Evolutionary conservation across 1,139 yeast species (phyloP).

Genomic region (Diutina pseudorugosa): DNA sequence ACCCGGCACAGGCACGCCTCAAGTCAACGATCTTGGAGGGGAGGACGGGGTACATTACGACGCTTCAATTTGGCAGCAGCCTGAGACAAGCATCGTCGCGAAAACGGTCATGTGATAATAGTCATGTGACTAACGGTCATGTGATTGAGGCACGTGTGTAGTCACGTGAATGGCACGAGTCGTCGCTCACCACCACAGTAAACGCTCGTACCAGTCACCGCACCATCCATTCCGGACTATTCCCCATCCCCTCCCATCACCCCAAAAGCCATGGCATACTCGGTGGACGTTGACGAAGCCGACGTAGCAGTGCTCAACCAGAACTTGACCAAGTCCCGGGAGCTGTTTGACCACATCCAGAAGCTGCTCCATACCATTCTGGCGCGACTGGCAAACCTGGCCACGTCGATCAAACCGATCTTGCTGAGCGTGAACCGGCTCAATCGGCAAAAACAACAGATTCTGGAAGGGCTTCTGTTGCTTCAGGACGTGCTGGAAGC

Average conservation of each 20-base stretch:
- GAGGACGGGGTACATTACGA: not conserved
- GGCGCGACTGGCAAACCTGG: conserved; percentile 47
- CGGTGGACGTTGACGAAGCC: conserved; percentile 47
- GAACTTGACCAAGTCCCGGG: conserved; percentile 47
- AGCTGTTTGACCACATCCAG: conserved; percentile 44
- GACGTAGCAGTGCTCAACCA: conserved; percentile 77
- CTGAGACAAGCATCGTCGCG: not conserved
- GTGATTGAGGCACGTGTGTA: too few species aligned
- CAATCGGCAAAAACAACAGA: conserved; percentile 42
- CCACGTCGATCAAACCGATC: conserved; percentile 58
- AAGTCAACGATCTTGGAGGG: not conserved
- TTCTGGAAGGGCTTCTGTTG: conserved; percentile 47
- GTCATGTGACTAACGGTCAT: too few species aligned
- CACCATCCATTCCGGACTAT: too few species aligned
- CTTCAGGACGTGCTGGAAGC: conserved; percentile 54
- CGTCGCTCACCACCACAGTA: too few species aligned
- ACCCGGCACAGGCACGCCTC: not conserved
- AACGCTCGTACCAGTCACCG: too few species aligned
- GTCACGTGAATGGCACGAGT: too few species aligned
- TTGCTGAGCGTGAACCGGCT: conserved; percentile 49
- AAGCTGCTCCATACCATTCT: conserved; percentile 45
- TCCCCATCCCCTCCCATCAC: too few species aligned
- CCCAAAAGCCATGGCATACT: not conserved
- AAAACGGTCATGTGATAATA: too few species aligned
- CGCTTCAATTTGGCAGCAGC: not conserved